phyloP scores from a whole-genome alignment of 176 grass and related monocot species.

The Aegilops speltoides region DNA sequence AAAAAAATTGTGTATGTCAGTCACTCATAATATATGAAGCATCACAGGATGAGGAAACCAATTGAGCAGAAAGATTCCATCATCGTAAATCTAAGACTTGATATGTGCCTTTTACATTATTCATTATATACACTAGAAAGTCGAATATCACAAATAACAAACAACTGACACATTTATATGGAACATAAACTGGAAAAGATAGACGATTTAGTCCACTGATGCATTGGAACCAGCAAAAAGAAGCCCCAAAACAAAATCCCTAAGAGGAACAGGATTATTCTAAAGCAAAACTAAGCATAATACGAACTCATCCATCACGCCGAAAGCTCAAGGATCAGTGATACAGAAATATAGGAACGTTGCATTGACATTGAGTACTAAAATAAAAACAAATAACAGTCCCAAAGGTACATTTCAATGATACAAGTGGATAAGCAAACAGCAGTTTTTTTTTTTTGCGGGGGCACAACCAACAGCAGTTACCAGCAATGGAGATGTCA shows the following conservation, averaged over 20 bases:
- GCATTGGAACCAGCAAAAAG: background rate
- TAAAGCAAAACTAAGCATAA: slow-evolving; percentile 14
- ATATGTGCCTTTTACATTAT: background rate
- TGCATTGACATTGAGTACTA: background rate
- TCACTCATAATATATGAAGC: background rate
- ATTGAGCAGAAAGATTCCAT: background rate
- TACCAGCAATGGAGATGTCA: slow-evolving; percentile 90
- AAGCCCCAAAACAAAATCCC: background rate
- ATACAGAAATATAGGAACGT: background rate
- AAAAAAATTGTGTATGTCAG: background rate
- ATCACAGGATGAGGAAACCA: background rate
- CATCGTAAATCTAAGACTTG: background rate
- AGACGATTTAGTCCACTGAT: background rate
- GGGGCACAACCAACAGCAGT: background rate
- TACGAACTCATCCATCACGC: background rate
- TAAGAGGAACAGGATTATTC: background rate
- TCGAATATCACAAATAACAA: background rate
- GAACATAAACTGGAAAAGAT: background rate
- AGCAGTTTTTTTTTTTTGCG: too few relatives aligned
- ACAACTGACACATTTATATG: background rate
- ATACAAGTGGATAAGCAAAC: background rate
- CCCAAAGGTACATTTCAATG: background rate
- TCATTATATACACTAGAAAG: background rate
- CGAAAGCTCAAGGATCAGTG: background rate
- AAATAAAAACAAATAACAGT: background rate